Base-by-base conservation (phyloP, 148 eudicot genomes). In the Euryodendron excelsum region DNA sequence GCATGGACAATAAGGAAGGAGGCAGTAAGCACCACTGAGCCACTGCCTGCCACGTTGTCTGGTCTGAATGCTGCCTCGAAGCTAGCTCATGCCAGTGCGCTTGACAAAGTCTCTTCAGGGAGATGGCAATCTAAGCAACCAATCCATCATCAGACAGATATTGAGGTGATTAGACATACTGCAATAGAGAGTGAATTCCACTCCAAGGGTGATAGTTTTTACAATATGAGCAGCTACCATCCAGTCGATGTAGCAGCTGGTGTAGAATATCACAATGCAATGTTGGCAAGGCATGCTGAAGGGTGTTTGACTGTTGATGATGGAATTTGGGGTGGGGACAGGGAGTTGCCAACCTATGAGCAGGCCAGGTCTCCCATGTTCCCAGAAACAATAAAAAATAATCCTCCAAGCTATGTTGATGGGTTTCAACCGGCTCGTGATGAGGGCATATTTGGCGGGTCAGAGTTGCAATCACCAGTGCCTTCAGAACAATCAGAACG, bases 1-100 rank as follows among this genome's bases (percentile, higher is more conserved):
- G 94, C 89, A 8, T 95, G 97, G 98, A 89, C 85, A 47, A 63
- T 81, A n/a, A 90, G 89, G 88, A 90, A 88, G 81, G 98, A 89
- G 79, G 77, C 63, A 4, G 86, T 62, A 17, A 73, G 41, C 31
- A 75, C 78, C 31, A 74, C 72, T 65, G 99, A 90, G 73, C 63
- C 79, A 11, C 77, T 47, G 47, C 67, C 86, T 25, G 74, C 81
- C 79, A 21, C 80, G 0, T 85, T 84, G 88, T 82, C 87, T 45
- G 92, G 88, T 58, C 89, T 87, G 45, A 89, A 79, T 85, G 85
- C 87, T 44, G 97, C 82, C 18, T 69, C 86, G 0, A 96, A 96
- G 88, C 82, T 96, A 81, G 92, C 97, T 20, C 93, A 89, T 81
- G 99, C 98, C 20, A 96, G 99, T 81, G 99, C 99, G 0, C 87